Conservation (phyloP, 257 asterid species). For the Craterostigma plantagineum region DNA sequence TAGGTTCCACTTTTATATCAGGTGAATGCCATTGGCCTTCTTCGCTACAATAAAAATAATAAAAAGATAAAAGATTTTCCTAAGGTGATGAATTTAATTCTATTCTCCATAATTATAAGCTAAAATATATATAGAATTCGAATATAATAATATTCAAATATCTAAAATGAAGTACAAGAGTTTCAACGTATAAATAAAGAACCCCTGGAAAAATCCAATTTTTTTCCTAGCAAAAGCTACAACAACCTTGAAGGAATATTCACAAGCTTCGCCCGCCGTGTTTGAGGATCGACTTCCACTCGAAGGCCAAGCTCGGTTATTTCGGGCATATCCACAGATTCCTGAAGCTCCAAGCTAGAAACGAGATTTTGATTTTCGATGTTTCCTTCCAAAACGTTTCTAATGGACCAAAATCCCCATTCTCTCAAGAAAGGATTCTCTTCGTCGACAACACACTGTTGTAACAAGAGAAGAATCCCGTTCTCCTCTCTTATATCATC, state of each 20-base stretch:
- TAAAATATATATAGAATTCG: too few relatives aligned
- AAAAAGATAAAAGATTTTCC: too few relatives aligned
- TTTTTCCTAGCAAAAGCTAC: too few relatives aligned
- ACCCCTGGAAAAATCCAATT: too few relatives aligned
- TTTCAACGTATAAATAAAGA: too few relatives aligned
- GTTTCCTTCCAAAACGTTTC: constrained; percentile 66
- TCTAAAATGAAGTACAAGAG: too few relatives aligned
- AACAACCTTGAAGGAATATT: constrained; percentile 16
- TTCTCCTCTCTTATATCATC: constrained; percentile 45
- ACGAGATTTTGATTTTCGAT: constrained; percentile 39
- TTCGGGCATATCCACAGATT: constrained; percentile 56
- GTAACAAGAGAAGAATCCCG: constrained; percentile 52
- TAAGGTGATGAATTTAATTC: too few relatives aligned
- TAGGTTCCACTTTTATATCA: too few relatives aligned
- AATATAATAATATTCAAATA: too few relatives aligned
- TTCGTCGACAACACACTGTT: constrained; percentile 64
- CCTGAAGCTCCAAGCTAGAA: constrained; percentile 47
- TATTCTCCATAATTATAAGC: too few relatives aligned
- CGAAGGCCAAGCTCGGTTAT: constrained; percentile 42
- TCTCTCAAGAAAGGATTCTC: constrained; percentile 85
- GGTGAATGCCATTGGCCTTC: background rate
- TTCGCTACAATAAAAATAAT: too few relatives aligned
- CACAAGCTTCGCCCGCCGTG: constrained; percentile 64
- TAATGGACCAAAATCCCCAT: constrained; percentile 74
- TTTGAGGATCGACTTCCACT: constrained; percentile 61